Evolutionary conservation across 2,329 filamentous ascomycete species (phyloP), one percentile per base, ranked within the genome.

Genomic region (Neofusicoccum cordaticola): DNA sequence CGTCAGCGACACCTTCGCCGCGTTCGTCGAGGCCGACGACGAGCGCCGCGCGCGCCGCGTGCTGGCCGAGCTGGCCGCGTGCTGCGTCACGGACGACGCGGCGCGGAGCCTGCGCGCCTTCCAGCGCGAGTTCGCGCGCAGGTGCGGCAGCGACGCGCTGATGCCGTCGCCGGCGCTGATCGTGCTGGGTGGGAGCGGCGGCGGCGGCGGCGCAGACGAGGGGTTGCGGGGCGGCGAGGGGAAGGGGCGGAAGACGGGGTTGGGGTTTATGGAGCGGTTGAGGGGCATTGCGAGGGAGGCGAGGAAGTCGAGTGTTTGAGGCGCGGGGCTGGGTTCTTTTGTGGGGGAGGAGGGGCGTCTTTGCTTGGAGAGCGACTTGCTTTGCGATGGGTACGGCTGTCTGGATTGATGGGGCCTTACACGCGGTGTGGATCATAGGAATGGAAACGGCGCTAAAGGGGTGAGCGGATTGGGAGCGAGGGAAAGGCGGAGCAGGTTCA

Each of bases 1-100:
- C 31, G 41, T 56, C 17, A 34, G 19, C 35, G 42, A 48, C 42
- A 41, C 47, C 7, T 51, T 62, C 19, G 35, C 27, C 44, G 44
- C 51, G 17, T 57, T 85, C 86, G 75, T 92, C 77, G 68, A 90
- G 77, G 65, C 79, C 81, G n/a, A n/a, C 56, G 56, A 60, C 41
- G 42, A 60, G 39, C 13, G 9, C 22, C 64, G 89, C 8, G 50
- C 44, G 9, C n/a, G 52, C 12, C 51, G 73, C 5, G 74, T 76
- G 4, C 78, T 79, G 62, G 70, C 71, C 66, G 70, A 75, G 7
- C 64, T 80, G 17, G 69, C 77, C 39, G 70, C 69, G 34, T 66
- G 71, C 1, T 79, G 78, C 66, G 45, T 68, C 37, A 77, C 77
- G 0, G 68, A 71, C 5, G 75, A 78, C 65, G 77, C 78, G 44